phyloP scores from a whole-genome alignment of 2,329 filamentous ascomycete genomes.

The Arthroderma sp. region DNA sequence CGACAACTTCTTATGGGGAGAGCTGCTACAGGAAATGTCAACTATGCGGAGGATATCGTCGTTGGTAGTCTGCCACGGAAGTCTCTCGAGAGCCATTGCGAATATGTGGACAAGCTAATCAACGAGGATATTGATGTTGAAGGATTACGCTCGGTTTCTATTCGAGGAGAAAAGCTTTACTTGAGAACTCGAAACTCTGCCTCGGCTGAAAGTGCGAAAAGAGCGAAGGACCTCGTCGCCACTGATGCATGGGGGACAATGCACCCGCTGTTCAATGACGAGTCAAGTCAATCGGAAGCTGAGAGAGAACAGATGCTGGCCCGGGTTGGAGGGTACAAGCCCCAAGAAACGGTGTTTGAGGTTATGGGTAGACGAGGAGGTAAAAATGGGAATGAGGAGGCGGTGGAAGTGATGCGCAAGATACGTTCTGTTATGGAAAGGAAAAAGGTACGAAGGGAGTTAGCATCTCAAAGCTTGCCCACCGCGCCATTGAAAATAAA shows the following conservation, averaged over 20 bases:
- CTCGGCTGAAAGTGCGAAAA: slow-evolving; percentile 77
- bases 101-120: slow-evolving; percentile 72
- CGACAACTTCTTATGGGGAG: slow-evolving; percentile 67
- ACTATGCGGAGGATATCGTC: slow-evolving; percentile 72
- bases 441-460: slow-evolving; percentile 29
- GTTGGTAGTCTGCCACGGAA: slow-evolving; percentile 65
- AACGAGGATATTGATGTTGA: slow-evolving; percentile 62
- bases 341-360: slow-evolving; percentile 93
- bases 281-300: slow-evolving; percentile 49
- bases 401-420: slow-evolving; percentile 41
- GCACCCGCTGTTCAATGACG: slow-evolving; percentile 68
- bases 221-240: slow-evolving; percentile 64
- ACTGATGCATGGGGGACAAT: slow-evolving; percentile 60
- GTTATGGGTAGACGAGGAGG: slow-evolving; percentile 66
- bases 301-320: slow-evolving; percentile 78
- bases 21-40: slow-evolving; percentile 45
- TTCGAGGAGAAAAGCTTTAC: slow-evolving; percentile 88
- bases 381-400: slow-evolving; percentile 52
- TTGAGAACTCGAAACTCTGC: slow-evolving; percentile 80
- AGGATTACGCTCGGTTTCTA: slow-evolving; percentile 58
- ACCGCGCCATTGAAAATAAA: slow-evolving; percentile 20
- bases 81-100: slow-evolving; percentile 60
- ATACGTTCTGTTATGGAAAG: slow-evolving; percentile 33
- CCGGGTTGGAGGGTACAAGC: slow-evolving; percentile 75
- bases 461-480: slow-evolving; percentile 17